phyloP scores from a whole-genome alignment of 2,329 filamentous ascomycete genomes.

The Coniella vitis region DNA sequence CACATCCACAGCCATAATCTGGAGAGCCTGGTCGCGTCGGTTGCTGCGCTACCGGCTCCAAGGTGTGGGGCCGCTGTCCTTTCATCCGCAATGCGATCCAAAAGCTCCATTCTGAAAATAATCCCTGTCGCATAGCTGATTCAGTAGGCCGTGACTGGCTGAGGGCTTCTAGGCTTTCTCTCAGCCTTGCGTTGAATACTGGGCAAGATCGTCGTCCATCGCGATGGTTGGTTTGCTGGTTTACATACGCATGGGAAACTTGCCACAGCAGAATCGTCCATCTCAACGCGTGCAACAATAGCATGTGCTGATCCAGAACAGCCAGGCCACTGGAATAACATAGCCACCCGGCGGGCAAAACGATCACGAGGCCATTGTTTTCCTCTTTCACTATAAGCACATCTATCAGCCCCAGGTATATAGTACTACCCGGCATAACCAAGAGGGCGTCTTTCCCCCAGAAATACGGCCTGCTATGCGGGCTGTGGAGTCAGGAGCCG shows the following conservation, averaged over 20 bases:
- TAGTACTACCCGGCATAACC: no score
- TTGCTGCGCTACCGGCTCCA: conserved; percentile 6
- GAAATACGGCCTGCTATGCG: background rate
- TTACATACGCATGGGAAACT: no score
- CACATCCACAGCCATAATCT: background rate
- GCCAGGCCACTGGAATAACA: background rate
- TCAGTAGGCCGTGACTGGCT: conserved; percentile 10
- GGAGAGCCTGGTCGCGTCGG: background rate
- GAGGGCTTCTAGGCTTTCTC: background rate
- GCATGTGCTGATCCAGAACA: no score
- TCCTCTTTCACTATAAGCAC: conserved; percentile 1
- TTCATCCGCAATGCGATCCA: conserved; percentile 9
- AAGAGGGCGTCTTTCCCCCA: no score
- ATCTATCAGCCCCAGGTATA: no score
- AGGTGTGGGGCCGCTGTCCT: conserved; percentile 6
- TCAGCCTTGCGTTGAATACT: conserved; percentile 1
- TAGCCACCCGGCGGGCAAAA: conserved; percentile 7
- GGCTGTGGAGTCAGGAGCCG: conserved; percentile 3
- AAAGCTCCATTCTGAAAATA: background rate
- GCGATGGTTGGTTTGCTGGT: no score
- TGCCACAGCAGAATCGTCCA: no score
- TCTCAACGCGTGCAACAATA: no score
- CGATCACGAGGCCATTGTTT: conserved; percentile 9
- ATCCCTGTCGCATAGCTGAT: conserved; percentile 9
- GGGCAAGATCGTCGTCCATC: no score